Evolutionary conservation across 2,329 filamentous ascomycete species (phyloP).

Genomic region (Beauveria asiatica): DNA sequence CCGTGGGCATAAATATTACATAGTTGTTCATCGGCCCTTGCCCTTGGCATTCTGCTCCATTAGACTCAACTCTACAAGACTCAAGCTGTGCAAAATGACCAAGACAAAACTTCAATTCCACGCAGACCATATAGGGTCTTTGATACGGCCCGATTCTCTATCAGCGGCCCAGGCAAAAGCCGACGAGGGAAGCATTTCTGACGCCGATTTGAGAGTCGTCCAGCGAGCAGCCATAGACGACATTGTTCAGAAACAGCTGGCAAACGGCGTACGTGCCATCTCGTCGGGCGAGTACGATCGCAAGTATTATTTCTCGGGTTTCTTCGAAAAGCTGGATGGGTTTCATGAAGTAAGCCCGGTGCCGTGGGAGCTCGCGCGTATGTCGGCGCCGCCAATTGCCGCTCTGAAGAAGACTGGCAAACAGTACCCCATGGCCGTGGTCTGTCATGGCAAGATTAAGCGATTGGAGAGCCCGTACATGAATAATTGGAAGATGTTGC

Average conservation of each 20-base stretch:
- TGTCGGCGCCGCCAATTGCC: slow-evolving; percentile 30
- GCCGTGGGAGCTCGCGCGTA: slow-evolving; percentile 28
- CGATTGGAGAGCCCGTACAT: slow-evolving; percentile 34
- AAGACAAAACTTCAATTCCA: slow-evolving; percentile 46
- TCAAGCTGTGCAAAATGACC: background rate
- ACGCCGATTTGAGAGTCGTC: slow-evolving; percentile 39
- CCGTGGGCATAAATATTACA: too few species aligned
- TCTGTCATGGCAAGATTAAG: slow-evolving; percentile 35
- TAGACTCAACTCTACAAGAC: background rate
- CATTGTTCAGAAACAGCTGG: slow-evolving; percentile 55
- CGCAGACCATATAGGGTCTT: slow-evolving; percentile 64
- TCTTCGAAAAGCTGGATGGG: slow-evolving; percentile 38
- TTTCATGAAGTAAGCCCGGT: slow-evolving; percentile 31
- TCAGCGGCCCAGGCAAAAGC: slow-evolving; percentile 39
- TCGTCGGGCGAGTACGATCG: slow-evolving; percentile 61
- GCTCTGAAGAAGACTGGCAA: slow-evolving; percentile 29
- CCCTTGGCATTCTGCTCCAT: background rate
- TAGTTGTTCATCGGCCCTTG: background rate
- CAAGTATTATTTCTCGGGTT: slow-evolving; percentile 40
- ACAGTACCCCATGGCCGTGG: slow-evolving; percentile 30
- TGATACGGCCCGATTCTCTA: slow-evolving; percentile 56
- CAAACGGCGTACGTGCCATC: slow-evolving; percentile 53
- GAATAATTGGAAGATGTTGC: slow-evolving; percentile 33
- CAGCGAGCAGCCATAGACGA: slow-evolving; percentile 57
- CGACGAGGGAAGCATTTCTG: slow-evolving; percentile 39